A percentile compares a stretch with the other conserved stretches of the same genome.
These are phyloP conservation scores for Symbiotaphrina buchneri DNA, from an alignment of 495 filamentous ascomycete genomes.

Conservation along the genomic window DNA sequence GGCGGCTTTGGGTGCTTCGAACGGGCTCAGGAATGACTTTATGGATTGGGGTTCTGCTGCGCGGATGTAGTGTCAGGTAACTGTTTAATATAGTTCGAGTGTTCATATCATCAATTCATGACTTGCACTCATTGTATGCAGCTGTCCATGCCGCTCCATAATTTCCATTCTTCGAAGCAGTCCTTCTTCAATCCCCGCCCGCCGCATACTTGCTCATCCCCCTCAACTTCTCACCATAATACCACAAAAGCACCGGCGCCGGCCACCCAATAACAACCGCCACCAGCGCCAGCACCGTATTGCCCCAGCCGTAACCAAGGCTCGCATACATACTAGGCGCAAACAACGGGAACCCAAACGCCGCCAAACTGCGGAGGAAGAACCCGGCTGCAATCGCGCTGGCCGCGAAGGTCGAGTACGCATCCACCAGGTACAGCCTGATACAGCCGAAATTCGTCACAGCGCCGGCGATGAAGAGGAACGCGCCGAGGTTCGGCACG, in stretches of 20 bases:
- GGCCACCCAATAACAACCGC: constrained; percentile 29
- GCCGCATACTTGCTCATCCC: constrained; percentile 47
- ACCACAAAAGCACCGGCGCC: constrained; percentile 39
- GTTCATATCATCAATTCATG: too few relatives aligned
- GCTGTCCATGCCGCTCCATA: too few relatives aligned
- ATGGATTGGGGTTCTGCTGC: too few relatives aligned
- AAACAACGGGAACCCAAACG: constrained; percentile 61
- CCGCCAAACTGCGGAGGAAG: constrained; percentile 43
- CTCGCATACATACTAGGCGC: constrained; percentile 35
- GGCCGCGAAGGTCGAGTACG: constrained; percentile 27
- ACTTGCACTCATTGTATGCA: too few relatives aligned
- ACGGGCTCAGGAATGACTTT: too few relatives aligned
- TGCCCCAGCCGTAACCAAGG: constrained; percentile 39
- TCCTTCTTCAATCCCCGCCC: too few relatives aligned
- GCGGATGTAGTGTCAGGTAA: too few relatives aligned
- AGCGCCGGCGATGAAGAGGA: constrained; percentile 9
- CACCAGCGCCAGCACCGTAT: constrained; percentile 32
- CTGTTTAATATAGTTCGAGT: too few relatives aligned
- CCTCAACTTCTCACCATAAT: constrained; percentile 28
- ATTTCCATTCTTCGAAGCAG: too few relatives aligned
- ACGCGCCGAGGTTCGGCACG: constrained; percentile 14
- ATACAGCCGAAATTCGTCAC: constrained; percentile 12
- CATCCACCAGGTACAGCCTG: constrained; percentile 16
- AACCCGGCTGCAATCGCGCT: constrained; percentile 43
- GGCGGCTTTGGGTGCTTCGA: too few relatives aligned